These are phyloP conservation scores for Dovyalis caffra DNA, from an alignment of 345 rosid genomes.

Conservation along the genomic window DNA sequence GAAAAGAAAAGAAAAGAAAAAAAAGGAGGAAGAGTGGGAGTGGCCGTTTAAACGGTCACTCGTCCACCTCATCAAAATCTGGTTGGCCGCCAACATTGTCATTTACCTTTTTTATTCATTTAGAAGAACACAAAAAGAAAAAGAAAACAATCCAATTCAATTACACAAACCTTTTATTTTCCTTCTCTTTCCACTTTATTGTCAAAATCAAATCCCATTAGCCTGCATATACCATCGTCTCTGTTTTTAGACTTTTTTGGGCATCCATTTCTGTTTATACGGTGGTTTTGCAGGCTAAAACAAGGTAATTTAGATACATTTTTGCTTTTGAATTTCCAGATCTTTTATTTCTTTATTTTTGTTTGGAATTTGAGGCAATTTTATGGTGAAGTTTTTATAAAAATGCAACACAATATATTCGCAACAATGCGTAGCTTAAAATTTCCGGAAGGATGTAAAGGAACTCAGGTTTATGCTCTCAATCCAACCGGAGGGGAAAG, in stretches of 20 bases:
- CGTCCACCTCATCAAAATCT: slow-evolving; percentile 34
- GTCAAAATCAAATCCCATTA: slow-evolving; percentile 16
- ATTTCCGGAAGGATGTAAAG: slow-evolving; percentile 78
- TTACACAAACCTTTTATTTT: neutral
- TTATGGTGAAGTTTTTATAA: neutral
- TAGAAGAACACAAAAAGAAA: neutral
- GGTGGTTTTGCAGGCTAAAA: slow-evolving; percentile 42
- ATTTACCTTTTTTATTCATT: neutral
- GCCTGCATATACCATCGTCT: slow-evolving; percentile 36
- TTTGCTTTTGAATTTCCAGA: neutral
- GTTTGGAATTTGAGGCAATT: neutral
- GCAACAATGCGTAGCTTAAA: slow-evolving; percentile 86
- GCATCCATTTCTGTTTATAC: neutral
- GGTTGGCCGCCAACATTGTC: slow-evolving; percentile 21
- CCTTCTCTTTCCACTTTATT: neutral
- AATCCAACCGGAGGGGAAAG: slow-evolving; percentile 40
- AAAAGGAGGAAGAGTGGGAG: slow-evolving; percentile 2
- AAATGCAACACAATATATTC: slow-evolving; percentile 82
- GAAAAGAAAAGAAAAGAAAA: neutral
- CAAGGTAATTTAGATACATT: neutral
- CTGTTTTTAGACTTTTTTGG: neutral
- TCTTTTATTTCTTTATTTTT: slow-evolving; percentile 4
- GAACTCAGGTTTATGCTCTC: slow-evolving; percentile 61
- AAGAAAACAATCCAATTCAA: neutral
- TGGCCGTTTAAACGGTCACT: slow-evolving; percentile 50